Base-by-base conservation (phyloP, 257 asterid species). In the Prunella vulgaris region DNA sequence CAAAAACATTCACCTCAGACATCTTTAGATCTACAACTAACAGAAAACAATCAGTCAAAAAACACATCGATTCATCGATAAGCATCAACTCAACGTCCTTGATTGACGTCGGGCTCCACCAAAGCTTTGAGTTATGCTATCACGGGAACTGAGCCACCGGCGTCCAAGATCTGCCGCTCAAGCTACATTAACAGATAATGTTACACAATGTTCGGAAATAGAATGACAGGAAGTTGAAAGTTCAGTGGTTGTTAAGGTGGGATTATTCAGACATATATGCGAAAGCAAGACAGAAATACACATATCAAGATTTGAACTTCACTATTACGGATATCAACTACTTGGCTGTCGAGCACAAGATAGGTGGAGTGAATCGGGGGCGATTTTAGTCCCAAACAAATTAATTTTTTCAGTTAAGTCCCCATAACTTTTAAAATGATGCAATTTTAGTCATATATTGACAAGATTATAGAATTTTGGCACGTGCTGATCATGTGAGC, bases 121-220 rank as follows among this genome's bases (percentile, higher is more conserved):
- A 56, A n/a, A 35, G 65, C 37, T 25, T n/a, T 7, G 30, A 56
- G 60, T 76, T 49, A 82, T 21, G 74, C 77, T 48, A 87, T 62
- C 57, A 37, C 4, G 7, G 97, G 95, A 62, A 87, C 44, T 1
- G 79, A 68, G 70, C 96, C 98, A 7, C 97, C 97, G 12, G 88
- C 95, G 69, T 84, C 89, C 83, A 86, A 10, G 81, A 93, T 93
- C 75, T 88, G 90, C 58, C 82, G 84, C 81, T 90, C 97, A 60
- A 93, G 83, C 98, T 93, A 74, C 87, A 86, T 48, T 32, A 62
- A 37, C 15, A 63, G 5, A 40, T 1, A 22, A 0, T 35, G 9
- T 25, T 46, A 22, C 8, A 21, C 2, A 8, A 46, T 35, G 15
- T 15, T 15, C 15, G 15, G 42, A 48, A 65, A 35, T 7, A 6